These are phyloP conservation scores for Leucocoprinus sp. DNA, from an alignment of 768 basidiomycete genomes.

Conservation along the genomic window DNA sequence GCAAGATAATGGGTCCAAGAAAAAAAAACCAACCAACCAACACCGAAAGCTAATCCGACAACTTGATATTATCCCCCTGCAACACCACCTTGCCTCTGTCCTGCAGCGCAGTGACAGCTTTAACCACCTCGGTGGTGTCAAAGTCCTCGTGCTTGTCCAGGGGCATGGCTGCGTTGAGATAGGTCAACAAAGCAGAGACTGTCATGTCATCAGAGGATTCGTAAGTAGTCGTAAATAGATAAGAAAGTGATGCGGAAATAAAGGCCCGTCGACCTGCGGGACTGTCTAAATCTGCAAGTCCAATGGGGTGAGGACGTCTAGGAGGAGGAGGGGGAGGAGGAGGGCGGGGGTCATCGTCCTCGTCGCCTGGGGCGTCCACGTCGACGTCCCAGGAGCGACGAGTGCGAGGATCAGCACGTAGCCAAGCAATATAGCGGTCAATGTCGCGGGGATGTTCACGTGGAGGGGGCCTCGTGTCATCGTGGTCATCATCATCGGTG, in stretches of 20 bases:
- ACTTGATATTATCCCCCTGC: no score
- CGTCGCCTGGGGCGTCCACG: not conserved
- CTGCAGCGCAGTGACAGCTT: constrained; percentile 35
- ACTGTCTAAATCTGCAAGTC: constrained; percentile 53
- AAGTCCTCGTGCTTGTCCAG: constrained; percentile 77
- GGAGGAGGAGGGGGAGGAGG: no score
- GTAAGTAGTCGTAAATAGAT: constrained; percentile 65
- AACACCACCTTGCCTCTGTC: constrained; percentile 27
- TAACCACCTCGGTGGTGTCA: constrained; percentile 64
- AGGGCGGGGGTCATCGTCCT: no score
- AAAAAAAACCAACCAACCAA: no score
- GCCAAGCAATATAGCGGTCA: constrained; percentile 13
- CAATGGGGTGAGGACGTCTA: constrained; percentile 26
- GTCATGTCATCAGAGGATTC: constrained; percentile 59
- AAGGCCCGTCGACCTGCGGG: constrained; percentile 49
- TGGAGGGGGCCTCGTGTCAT: constrained; percentile 12
- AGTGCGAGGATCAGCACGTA: not conserved
- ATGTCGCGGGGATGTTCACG: constrained; percentile 8
- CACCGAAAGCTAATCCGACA: no score
- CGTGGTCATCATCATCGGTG: constrained; percentile 18
- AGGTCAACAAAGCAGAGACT: constrained; percentile 59
- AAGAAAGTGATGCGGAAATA: constrained; percentile 47
- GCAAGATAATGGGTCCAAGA: no score
- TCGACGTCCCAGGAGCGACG: not conserved
- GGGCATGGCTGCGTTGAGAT: constrained; percentile 71